Percentiles rank a stretch among this genome's conserved stretches.
Evolutionary conservation across 2,329 filamentous ascomycete genomes (phyloP).

Genomic region (Alternaria tenuissima): DNA sequence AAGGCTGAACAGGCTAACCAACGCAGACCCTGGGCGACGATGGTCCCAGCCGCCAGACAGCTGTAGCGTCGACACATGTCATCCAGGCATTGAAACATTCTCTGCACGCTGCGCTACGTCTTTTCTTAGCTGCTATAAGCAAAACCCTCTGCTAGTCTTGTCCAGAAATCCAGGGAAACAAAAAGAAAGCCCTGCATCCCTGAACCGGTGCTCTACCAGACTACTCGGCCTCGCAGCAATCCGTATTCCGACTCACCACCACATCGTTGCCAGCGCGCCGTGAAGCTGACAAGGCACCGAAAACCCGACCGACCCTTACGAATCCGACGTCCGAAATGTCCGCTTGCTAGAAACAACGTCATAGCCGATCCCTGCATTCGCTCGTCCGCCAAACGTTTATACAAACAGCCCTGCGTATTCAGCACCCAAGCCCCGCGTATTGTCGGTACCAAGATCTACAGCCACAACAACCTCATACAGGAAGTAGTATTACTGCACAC

Average conservation of each 20-base stretch:
- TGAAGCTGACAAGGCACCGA: constrained; percentile 4
- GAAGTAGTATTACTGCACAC: neutral
- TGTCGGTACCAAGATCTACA: neutral
- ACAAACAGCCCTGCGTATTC: constrained; percentile 1
- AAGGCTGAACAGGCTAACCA: constrained; percentile 14
- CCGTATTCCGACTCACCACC: constrained; percentile 7
- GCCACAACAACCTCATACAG: neutral
- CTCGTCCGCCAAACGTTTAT: constrained; percentile 5
- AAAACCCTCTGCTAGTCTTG: neutral
- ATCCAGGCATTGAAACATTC: constrained; percentile 2
- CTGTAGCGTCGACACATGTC: constrained; percentile 9
- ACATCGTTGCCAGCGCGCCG: neutral
- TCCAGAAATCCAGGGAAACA: neutral
- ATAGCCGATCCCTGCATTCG: constrained; percentile 4
- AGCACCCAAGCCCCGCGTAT: constrained; percentile 17
- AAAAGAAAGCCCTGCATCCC: neutral
- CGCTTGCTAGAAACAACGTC: constrained; percentile 2
- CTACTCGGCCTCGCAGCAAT: constrained; percentile 5
- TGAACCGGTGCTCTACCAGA: neutral
- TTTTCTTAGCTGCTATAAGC: neutral
- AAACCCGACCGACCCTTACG: neutral
- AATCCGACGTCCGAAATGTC: constrained; percentile 9
- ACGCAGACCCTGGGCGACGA: constrained; percentile 7
- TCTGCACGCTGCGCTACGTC: neutral
- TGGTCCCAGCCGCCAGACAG: constrained; percentile 17